Evolutionary conservation across 1,139 yeast species (phyloP).

Genomic region (Cylindricascospora bacillispora): DNA sequence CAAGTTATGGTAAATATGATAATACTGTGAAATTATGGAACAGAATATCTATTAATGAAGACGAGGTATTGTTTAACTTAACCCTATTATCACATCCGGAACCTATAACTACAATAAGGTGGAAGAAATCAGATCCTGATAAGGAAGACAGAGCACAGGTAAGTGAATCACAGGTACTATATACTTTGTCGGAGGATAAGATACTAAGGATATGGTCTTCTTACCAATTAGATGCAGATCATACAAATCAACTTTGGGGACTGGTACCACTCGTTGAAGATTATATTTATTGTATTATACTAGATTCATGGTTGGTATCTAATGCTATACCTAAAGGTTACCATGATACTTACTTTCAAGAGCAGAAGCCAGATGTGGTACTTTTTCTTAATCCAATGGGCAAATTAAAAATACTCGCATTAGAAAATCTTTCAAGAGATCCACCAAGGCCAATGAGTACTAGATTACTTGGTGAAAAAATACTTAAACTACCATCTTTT

Average conservation of each 20-base stretch:
- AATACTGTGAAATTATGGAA: conserved; percentile 68
- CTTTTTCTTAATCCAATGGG: conserved; percentile 38
- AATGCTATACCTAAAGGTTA: conserved; percentile 21
- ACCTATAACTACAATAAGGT: conserved; percentile 41
- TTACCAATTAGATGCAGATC: conserved; percentile 46
- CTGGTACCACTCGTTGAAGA: conserved; percentile 33
- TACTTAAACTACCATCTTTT: conserved; percentile 19
- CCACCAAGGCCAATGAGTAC: conserved; percentile 33
- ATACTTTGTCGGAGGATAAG: conserved; percentile 46
- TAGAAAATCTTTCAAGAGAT: conserved; percentile 39
- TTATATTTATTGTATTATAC: conserved; percentile 33
- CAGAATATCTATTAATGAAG: conserved; percentile 53
- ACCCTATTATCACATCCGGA: conserved; percentile 54
- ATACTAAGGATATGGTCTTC: conserved; percentile 63
- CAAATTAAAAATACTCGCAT: conserved; percentile 33
- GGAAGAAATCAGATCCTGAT: conserved; percentile 33
- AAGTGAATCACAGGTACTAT: conserved; percentile 27
- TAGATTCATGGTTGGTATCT: conserved; percentile 40
- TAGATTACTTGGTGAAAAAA: conserved; percentile 15
- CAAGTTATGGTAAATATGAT: conserved; percentile 52
- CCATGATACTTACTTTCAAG: background rate
- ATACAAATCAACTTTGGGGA: conserved; percentile 50
- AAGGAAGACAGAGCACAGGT: conserved; percentile 25
- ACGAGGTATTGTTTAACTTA: conserved; percentile 57
- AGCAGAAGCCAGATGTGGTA: conserved; percentile 37